Evolutionary conservation across 257 asterid species (phyloP).

Genomic region (Lantana camara): DNA sequence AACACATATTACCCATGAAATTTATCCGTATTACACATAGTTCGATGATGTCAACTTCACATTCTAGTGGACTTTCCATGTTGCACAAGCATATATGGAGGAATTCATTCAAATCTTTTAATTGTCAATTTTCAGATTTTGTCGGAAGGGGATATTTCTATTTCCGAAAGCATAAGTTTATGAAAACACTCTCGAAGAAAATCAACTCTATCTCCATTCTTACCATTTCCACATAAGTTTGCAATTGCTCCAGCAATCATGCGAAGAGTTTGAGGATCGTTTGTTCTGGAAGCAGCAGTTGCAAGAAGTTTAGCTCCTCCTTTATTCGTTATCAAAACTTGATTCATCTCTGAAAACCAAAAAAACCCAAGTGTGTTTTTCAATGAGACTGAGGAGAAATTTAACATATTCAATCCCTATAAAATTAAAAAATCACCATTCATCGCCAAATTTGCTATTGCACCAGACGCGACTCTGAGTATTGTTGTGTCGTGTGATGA

Average conservation of each 20-base stretch:
- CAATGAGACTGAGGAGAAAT: slow-evolving; percentile 6
- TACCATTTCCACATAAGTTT: slow-evolving; percentile 93
- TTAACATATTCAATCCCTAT: slow-evolving; percentile 6
- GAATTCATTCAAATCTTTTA: no score
- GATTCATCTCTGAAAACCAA: slow-evolving; percentile 64
- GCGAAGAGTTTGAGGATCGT: slow-evolving; percentile 86
- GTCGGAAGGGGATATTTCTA: no score
- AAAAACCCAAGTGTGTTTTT: slow-evolving; percentile 16
- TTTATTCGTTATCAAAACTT: slow-evolving; percentile 69
- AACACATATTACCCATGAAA: no score
- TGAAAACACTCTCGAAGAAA: neutral
- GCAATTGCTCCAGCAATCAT: slow-evolving; percentile 99
- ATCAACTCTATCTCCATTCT: slow-evolving; percentile 7
- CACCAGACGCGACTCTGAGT: slow-evolving; percentile 96
- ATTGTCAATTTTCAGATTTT: no score
- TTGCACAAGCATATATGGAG: no score
- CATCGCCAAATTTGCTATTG: slow-evolving; percentile 96
- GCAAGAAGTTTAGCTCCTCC: slow-evolving; percentile 81
- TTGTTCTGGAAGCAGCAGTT: slow-evolving; percentile 60
- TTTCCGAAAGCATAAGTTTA: neutral
- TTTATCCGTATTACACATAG: no score
- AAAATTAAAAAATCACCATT: slow-evolving; percentile 54
- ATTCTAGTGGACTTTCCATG: no score
- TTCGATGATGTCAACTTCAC: no score
- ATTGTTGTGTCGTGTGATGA: slow-evolving; percentile 76